These are phyloP conservation scores for Fusarium setosum DNA, from an alignment of 2,329 filamentous ascomycete species.

Conservation along the genomic window DNA sequence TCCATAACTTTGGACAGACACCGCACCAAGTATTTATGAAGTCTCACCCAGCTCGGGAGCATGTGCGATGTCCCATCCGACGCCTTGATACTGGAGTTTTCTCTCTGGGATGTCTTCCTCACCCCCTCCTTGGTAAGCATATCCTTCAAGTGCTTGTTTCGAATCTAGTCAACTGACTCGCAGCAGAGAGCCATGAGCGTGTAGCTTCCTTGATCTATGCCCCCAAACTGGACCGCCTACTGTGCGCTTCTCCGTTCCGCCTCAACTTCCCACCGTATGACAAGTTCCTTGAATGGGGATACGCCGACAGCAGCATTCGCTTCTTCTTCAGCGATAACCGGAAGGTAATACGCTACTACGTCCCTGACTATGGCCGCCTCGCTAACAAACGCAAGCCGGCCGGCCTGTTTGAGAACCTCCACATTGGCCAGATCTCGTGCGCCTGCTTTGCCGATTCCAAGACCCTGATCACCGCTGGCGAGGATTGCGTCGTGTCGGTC, in stretches of 20 bases:
- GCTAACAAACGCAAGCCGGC: conserved; percentile 63
- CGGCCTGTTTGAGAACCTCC: conserved; percentile 92
- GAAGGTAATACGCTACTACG: conserved; percentile 61
- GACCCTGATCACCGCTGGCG: conserved; percentile 90
- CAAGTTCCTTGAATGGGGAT: conserved; percentile 96
- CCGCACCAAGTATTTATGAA: conserved; percentile 93
- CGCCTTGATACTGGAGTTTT: conserved; percentile 84
- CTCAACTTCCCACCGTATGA: conserved; percentile 93
- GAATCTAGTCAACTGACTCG: neutral
- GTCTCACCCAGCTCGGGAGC: conserved; percentile 81
- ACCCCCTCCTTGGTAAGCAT: conserved; percentile 78
- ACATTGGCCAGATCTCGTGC: conserved; percentile 88
- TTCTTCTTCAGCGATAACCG: conserved; percentile 89
- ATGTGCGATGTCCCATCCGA: conserved; percentile 70
- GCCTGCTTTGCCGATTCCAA: conserved; percentile 89
- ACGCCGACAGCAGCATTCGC: conserved; percentile 89
- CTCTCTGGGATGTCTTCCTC: conserved; percentile 80
- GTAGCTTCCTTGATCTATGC: conserved; percentile 84
- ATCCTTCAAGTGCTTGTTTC: neutral
- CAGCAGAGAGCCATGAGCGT: conserved; percentile 75
- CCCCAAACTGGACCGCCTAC: conserved; percentile 81
- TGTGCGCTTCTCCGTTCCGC: conserved; percentile 86
- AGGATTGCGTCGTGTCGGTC: conserved; percentile 90
- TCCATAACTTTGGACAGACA: conserved; percentile 98
- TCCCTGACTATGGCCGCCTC: conserved; percentile 1